These are phyloP conservation scores for Cicer chorassanicum DNA, from an alignment of 306 rosid species.

Conservation along the genomic window DNA sequence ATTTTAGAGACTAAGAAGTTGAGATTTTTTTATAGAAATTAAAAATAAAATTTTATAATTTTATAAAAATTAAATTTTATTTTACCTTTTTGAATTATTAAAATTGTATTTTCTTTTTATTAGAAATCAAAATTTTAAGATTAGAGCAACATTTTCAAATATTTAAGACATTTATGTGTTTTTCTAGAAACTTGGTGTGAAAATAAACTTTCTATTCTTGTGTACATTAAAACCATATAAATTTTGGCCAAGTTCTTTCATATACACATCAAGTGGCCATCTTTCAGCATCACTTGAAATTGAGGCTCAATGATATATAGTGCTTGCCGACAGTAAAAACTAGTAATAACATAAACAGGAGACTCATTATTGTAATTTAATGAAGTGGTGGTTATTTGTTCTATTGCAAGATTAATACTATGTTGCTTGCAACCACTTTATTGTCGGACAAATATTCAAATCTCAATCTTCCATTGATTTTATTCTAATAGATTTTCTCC, in stretches of 20 bases:
- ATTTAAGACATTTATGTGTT: too few relatives aligned
- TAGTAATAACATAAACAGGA: not conserved
- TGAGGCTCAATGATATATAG: constrained; percentile 27
- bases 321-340: constrained; percentile 19
- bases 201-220: not conserved
- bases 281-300: not conserved
- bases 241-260: not conserved
- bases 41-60: too few relatives aligned
- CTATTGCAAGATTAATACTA: constrained; percentile 4
- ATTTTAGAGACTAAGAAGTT: too few relatives aligned
- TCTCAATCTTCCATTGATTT: constrained; percentile 29
- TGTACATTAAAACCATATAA: not conserved
- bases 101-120: too few relatives aligned
- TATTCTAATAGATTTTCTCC: constrained; percentile 7
- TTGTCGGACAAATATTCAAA: constrained; percentile 27
- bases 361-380: constrained; percentile 24
- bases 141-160: too few relatives aligned
- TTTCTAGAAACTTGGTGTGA: too few relatives aligned
- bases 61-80: not conserved
- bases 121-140: too few relatives aligned
- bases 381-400: not conserved
- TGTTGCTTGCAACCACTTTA: constrained; percentile 11
- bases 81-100: too few relatives aligned
- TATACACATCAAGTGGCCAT: constrained; percentile 30
- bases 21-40: too few relatives aligned